Base-by-base conservation (phyloP, 106 monocot species). In the Apostasia ramifera region DNA sequence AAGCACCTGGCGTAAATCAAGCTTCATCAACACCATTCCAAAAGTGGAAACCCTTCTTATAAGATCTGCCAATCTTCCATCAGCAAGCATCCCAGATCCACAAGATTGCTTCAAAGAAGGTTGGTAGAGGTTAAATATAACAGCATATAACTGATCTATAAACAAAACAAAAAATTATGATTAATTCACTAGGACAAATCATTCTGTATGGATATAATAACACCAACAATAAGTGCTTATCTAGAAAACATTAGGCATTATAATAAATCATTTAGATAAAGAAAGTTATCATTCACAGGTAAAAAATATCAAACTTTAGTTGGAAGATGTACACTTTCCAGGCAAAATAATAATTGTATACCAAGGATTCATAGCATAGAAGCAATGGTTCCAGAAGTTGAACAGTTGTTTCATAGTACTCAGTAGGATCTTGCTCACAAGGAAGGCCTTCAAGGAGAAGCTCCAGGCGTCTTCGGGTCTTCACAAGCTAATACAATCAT, bases 301-400 rank as follows among this genome's bases (percentile, higher is more conserved):
- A 26, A 26, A 26, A 26, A 26, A 26, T 26, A 26, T 26, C 26
- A 26, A 26, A 26, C 26, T 26, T 26, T 26, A 5, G 11, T 40
- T 55, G 44, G 53, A 70, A 69, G 44, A 13, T 40, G 53, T 11
- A 53, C 8, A 4, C 15, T 39, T 8, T 6, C 5, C 41, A 44
- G 38, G 11, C 3, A 46, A 5, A 8, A 1, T 40, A 53, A 40
- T 14, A 53, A 39, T 47, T 2, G 13, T 56, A 51, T 81, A 94
- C 94, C 94, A 94, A 47, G 14, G 94, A 94, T 74, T 94, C 83
- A 78, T 91, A 85, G 71, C 94, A 94, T 65, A 94, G 71, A 64
- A 94, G 87, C 45, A 94, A 78, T 63, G 94, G 94, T 61, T 94
- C 78, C 46, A 94, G 81, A 72, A 94, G 87, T 79, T 94, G 84